Conservation (phyloP, 331 rosid species). For the Quercus phellos region DNA sequence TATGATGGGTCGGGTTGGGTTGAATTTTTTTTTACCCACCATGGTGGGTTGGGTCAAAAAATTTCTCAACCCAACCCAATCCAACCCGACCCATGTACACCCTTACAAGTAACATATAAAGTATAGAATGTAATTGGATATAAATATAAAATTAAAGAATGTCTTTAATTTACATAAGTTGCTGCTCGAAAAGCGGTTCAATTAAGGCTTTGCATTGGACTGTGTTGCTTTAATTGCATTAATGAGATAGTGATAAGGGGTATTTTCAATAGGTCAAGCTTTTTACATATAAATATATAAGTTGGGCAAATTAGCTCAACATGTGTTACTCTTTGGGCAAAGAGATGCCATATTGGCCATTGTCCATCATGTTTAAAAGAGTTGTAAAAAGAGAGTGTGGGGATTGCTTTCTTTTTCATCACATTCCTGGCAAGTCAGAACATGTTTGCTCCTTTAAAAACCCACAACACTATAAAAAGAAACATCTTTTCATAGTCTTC, state of each 20-base stretch:
- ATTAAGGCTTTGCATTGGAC: neutral
- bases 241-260: neutral
- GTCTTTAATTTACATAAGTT: neutral
- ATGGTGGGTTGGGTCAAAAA: too few relatives aligned
- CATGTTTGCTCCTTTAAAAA: conserved; percentile 33
- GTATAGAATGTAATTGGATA: too few relatives aligned
- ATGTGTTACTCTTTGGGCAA: neutral
- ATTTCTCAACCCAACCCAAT: too few relatives aligned
- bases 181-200: neutral
- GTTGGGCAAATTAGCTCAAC: neutral
- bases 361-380: neutral
- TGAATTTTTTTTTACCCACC: too few relatives aligned
- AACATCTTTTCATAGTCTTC: conserved; percentile 24
- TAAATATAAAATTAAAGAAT: too few relatives aligned
- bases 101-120: too few relatives aligned
- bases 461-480: conserved; percentile 23
- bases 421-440: conserved; percentile 49
- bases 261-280: neutral
- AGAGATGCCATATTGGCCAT: neutral
- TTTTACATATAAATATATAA: neutral
- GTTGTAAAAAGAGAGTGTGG: conserved; percentile 5
- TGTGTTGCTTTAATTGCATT: neutral
- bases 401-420: conserved; percentile 45
- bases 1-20: too few relatives aligned
- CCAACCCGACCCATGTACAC: too few relatives aligned